Evolutionary conservation across 192 early-diverging fungal genomes (phyloP).

Genomic region (Coemansia sp.): DNA sequence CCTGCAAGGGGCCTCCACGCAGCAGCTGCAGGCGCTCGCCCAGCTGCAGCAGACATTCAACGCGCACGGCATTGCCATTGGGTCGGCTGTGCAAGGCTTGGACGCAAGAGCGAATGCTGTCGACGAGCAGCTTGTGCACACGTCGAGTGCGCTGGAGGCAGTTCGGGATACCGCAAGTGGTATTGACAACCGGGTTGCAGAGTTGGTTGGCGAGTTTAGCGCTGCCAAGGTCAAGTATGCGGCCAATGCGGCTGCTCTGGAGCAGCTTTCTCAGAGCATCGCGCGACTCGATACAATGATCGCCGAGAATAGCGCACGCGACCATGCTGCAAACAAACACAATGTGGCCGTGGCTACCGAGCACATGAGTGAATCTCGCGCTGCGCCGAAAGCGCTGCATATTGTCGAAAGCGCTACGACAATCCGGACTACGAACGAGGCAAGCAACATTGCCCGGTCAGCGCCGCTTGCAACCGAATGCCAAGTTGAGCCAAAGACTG

Average conservation of each 20-base stretch:
- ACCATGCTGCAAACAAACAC: not conserved
- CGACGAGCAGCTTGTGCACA: conserved; percentile 6
- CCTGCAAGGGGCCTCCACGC: not conserved
- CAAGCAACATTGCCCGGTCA: not conserved
- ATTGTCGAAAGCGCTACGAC: conserved; percentile 19
- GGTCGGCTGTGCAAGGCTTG: conserved; percentile 1
- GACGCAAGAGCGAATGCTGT: not conserved
- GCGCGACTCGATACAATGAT: not conserved
- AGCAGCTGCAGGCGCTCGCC: too few relatives aligned
- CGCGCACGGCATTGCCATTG: not conserved
- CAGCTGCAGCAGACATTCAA: not conserved
- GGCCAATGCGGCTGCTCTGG: not conserved
- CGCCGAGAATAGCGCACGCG: not conserved
- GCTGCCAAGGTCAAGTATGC: not conserved
- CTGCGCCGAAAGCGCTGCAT: conserved; percentile 1
- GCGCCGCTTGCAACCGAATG: not conserved
- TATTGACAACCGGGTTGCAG: not conserved
- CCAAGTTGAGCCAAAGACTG: not conserved
- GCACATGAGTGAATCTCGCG: not conserved
- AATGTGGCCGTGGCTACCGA: conserved; percentile 3
- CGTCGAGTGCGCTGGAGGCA: not conserved
- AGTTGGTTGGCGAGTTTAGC: not conserved
- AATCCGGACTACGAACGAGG: not conserved
- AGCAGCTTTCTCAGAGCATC: not conserved
- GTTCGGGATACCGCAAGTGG: not conserved